phyloP scores from a whole-genome alignment of 2,329 filamentous ascomycete species.

The Ophiosphaerella narmari region DNA sequence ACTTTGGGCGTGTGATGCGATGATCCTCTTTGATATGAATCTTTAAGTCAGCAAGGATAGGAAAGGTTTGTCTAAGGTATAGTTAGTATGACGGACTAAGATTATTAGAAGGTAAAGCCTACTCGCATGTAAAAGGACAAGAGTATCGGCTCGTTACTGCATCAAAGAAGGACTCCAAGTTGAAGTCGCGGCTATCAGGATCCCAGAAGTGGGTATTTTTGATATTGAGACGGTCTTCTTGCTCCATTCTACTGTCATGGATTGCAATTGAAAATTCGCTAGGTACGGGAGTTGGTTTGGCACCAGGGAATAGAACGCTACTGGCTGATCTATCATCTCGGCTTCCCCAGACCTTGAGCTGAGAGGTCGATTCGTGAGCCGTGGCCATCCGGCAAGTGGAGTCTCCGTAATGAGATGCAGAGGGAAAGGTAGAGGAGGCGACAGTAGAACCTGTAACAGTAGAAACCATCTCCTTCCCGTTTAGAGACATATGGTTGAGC shows the following conservation, averaged over 20 bases:
- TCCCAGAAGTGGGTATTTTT: slow-evolving; percentile 53
- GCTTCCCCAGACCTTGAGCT: slow-evolving; percentile 28
- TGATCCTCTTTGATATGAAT: slow-evolving; percentile 46
- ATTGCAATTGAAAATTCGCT: slow-evolving; percentile 36
- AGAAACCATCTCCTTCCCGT: slow-evolving; percentile 3
- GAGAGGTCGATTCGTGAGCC: not conserved
- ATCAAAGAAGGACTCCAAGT: slow-evolving; percentile 54
- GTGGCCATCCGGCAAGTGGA: slow-evolving; percentile 2
- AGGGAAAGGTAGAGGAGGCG: not conserved
- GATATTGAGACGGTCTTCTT: slow-evolving; percentile 43
- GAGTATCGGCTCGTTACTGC: slow-evolving; percentile 52
- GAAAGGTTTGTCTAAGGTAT: slow-evolving; percentile 31
- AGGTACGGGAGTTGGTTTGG: slow-evolving; percentile 32
- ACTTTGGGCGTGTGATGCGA: slow-evolving; percentile 41
- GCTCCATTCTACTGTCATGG: slow-evolving; percentile 32
- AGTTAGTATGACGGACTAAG: slow-evolving; percentile 1
- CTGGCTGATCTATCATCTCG: slow-evolving; percentile 26
- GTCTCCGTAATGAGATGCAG: not conserved
- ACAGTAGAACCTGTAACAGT: slow-evolving; percentile 7
- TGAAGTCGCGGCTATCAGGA: slow-evolving; percentile 56
- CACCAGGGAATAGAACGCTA: slow-evolving; percentile 43
- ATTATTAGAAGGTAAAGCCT: slow-evolving; percentile 21
- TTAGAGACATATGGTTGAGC: not conserved
- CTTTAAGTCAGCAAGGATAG: slow-evolving; percentile 34
- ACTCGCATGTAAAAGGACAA: slow-evolving; percentile 63